phyloP scores from a whole-genome alignment of 202 grass and related monocot species.

The Cymbopogon flexuosus region DNA sequence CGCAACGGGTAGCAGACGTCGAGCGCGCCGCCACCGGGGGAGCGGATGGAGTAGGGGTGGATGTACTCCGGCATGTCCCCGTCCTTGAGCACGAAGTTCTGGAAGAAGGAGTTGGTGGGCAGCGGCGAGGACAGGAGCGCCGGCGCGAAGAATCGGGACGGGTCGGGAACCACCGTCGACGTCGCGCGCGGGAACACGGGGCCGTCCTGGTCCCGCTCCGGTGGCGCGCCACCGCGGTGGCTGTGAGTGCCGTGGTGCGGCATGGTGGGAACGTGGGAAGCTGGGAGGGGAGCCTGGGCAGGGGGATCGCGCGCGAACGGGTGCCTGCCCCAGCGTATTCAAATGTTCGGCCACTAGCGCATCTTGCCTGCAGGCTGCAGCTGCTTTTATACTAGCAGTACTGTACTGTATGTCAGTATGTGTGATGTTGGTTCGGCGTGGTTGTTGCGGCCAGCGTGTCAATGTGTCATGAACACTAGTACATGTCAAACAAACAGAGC shows the following conservation, averaged over 20 bases:
- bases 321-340: conserved; percentile 31
- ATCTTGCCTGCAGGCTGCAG: neutral
- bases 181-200: conserved; percentile 56
- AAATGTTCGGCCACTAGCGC: conserved; percentile 25
- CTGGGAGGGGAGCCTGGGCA: neutral
- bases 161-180: conserved; percentile 75
- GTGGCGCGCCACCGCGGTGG: neutral
- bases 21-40: conserved; percentile 39
- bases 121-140: conserved; percentile 59
- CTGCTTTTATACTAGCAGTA: neutral
- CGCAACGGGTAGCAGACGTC: conserved; percentile 68
- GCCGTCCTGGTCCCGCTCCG: neutral
- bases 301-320: neutral
- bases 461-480: too few species aligned
- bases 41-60: conserved; percentile 75
- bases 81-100: conserved; percentile 84
- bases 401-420: too few species aligned
- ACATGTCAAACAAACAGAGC: too few species aligned
- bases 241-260: neutral
- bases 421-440: too few species aligned
- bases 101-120: conserved; percentile 97
- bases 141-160: conserved; percentile 67
- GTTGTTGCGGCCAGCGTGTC: too few species aligned
- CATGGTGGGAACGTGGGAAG: conserved; percentile 8
- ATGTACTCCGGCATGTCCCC: conserved; percentile 92